Evolutionary conservation across 1,139 yeast genomes (phyloP), one percentile per base, ranked within the genome.

Genomic region (Kluyveromyces sp.): DNA sequence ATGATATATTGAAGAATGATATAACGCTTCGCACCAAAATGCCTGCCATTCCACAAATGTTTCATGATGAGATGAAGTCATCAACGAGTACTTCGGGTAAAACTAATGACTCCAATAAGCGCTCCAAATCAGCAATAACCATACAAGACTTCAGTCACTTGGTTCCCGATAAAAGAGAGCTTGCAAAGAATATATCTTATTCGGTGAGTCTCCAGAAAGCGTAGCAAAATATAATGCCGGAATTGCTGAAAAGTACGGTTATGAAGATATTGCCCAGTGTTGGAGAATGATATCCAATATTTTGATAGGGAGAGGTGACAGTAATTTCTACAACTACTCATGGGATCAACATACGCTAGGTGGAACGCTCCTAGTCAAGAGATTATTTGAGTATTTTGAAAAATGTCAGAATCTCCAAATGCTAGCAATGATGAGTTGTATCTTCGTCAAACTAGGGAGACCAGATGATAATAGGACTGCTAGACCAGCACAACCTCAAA

Each of bases 301-400:
- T 37, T 40, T 64, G 7, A 55, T 63, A 47, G 54, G 53, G 2
- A 55, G 59, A 31, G 56, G 55, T 7, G 54, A 50, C 30, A 49
- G 54, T 26, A 50, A 56, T 37, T 57, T 59, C 26, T 63, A 67
- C 47, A 60, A 71, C 26, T 77, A 78, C 50, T 76, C 72, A 52
- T 89, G 97, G 96, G 92, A 90, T 0, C 67, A 76, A 3, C 95
- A 87, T 62, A 92, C 94, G 0, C 77, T 83, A 62, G 96, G 96
- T 0, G 76, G 81, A n/a, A 60, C 73, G 4, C 81, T 92, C 84
- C 67, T 88, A n/a, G 71, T 88, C 0, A 72, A 73, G 35, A 79
- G 80, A 52, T 69, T 89, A 42, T 72, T 90, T 59, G 62, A 67
- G 1, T 81, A 83, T 55, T 89, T 83, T 58, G 94, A 83, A 56